Conservation (phyloP, 2,329 filamentous ascomycete species). For the Pestalotiopsis sp. region DNA sequence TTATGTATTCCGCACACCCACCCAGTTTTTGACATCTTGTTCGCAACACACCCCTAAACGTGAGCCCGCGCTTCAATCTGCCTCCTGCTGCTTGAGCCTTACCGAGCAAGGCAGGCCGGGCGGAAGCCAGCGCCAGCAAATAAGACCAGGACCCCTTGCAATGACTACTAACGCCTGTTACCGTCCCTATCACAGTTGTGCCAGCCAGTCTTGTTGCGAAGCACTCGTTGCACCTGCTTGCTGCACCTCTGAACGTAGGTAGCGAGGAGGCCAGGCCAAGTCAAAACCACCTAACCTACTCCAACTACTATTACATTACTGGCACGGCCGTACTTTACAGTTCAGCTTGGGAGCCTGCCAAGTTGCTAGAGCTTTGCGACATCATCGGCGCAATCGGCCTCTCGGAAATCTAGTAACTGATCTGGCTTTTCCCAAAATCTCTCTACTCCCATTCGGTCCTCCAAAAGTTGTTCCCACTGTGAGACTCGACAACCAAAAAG, state of each 20-base stretch:
- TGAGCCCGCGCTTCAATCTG: neutral
- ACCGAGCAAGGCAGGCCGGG: slow-evolving; percentile 15
- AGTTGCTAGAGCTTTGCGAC: neutral
- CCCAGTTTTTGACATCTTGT: neutral
- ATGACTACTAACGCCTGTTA: too few species aligned
- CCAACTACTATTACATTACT: neutral
- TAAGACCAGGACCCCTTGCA: neutral
- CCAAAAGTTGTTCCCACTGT: neutral
- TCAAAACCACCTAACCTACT: neutral
- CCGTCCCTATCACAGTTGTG: neutral
- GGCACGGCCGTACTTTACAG: slow-evolving; percentile 8
- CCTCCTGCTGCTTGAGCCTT: slow-evolving; percentile 5
- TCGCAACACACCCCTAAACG: neutral
- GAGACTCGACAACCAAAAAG: neutral
- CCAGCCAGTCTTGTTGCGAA: neutral
- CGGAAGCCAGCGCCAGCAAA: neutral
- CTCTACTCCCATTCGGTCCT: neutral
- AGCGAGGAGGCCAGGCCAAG: neutral
- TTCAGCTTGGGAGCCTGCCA: slow-evolving; percentile 4
- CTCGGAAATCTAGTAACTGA: neutral
- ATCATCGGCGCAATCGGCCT: slow-evolving; percentile 4
- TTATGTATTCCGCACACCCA: neutral
- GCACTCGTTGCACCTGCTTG: neutral
- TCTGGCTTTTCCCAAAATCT: neutral
- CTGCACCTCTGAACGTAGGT: neutral